Evolutionary conservation across 768 basidiomycete genomes (phyloP), one percentile per base, ranked within the genome.

Genomic region (Pleurotus pulmonarius): DNA sequence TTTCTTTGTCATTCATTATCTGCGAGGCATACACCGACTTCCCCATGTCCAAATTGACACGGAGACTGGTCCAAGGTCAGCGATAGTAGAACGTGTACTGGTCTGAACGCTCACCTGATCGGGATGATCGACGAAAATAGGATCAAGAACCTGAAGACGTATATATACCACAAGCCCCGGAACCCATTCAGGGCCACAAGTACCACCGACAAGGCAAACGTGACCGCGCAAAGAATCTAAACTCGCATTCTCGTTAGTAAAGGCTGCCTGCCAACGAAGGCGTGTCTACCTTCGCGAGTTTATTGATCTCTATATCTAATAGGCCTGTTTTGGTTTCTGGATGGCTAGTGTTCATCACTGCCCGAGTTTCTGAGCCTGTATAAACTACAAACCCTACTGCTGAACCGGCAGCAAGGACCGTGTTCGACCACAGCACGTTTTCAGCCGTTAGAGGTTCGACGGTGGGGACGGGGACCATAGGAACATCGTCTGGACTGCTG

Each of bases 21-120:
- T 94, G 91, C 43, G 90, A 87, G 0, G 93, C 94, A 64, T 99
- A 99, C 43, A 98, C 90, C 1, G 95, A 98, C 73, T 99, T 99
- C 56, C 97, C 97, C 95, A 99, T 98, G 70, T 99, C 97, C 53
- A 99, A 81, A 64, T 99, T 99, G 53, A 99, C 96, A n/a, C 97
- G 90, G 55, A 99, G 76, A 79, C 95, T 98, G 67, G 5, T 26
- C 38, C 43, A 45, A 55, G 29, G n/a, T 43, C 24, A 15, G 16
- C 51, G 18, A 53, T 9, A 26, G 29, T 51, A n/a, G 41, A 37
- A 48, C 26, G 25, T 34, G 41, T 24, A 18, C 48, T 12, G 7
- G 43, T n/a, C 46, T 16, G n/a, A n/a, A 43, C 69, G 87, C 55
- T 6, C 49, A 92, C 96, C 94, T 96, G 73, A 99, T 99, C 22